These are phyloP conservation scores for Arthrobotrys musiformis DNA, from an alignment of 2,329 filamentous ascomycete species.

Conservation along the genomic window DNA sequence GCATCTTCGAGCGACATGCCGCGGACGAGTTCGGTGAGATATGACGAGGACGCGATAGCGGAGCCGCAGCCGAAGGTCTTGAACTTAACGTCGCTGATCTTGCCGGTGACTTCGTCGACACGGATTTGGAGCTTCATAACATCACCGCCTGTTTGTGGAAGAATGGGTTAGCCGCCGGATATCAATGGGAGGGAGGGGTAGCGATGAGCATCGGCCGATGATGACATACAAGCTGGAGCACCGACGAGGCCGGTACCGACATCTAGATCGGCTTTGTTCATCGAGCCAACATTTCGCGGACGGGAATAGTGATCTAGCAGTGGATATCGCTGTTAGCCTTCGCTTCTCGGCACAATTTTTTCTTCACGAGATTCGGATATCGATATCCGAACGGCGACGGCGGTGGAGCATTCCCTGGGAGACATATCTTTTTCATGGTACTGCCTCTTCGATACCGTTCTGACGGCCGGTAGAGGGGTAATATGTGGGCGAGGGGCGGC, in stretches of 20 bases:
- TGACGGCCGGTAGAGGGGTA: constrained; percentile 26
- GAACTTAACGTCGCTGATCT: constrained; percentile 94
- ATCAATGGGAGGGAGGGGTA: not conserved
- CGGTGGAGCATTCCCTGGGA: not conserved
- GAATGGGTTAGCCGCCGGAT: not conserved
- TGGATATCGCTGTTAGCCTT: constrained; percentile 54
- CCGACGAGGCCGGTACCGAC: constrained; percentile 92
- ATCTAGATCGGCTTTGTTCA: constrained; percentile 80
- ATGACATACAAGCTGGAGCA: constrained; percentile 72
- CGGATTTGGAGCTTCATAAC: constrained; percentile 95
- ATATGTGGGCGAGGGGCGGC: constrained; percentile 44
- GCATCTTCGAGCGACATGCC: constrained; percentile 98
- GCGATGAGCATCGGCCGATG: not conserved
- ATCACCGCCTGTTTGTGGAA: constrained; percentile 71
- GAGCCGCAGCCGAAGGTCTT: constrained; percentile 97
- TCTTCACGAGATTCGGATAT: constrained; percentile 4
- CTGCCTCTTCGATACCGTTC: constrained; percentile 44
- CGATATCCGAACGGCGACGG: not conserved
- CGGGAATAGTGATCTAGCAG: constrained; percentile 83
- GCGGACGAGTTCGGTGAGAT: constrained; percentile 91
- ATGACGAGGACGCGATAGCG: constrained; percentile 93
- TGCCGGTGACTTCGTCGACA: constrained; percentile 82
- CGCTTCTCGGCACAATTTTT: constrained; percentile 20
- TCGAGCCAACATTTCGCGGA: constrained; percentile 80
- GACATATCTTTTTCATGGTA: constrained; percentile 61